Percentiles rank a stretch among this genome's conserved stretches.
Conservation (phyloP, 192 early-diverging fungal species). For the Chytriomyces sp. region DNA sequence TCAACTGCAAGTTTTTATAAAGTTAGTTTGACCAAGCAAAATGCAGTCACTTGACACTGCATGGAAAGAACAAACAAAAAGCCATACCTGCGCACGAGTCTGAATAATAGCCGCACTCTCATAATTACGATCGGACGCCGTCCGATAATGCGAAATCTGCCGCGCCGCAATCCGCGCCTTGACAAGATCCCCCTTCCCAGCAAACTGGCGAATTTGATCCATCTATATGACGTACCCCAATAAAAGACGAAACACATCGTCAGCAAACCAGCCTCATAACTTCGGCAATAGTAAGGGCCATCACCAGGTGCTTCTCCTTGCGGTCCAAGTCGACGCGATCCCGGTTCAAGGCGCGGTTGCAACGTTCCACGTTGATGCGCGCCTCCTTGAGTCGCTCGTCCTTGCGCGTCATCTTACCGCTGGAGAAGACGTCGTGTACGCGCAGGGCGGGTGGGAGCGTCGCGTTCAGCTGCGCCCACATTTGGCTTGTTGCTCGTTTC, state of each 20-base stretch:
- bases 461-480: conserved; percentile 13
- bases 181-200: conserved; percentile 42
- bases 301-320: conserved; percentile 45
- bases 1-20: conserved; percentile 19
- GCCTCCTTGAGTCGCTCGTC: conserved; percentile 44
- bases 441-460: not conserved
- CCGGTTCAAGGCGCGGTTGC: conserved; percentile 36
- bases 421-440: conserved; percentile 9
- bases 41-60: not conserved
- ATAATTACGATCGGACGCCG: conserved; percentile 44
- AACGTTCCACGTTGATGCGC: conserved; percentile 37
- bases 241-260: too few relatives aligned
- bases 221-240: too few relatives aligned
- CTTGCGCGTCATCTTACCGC: conserved; percentile 26
- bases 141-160: conserved; percentile 44
- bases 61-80: not conserved
- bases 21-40: not conserved
- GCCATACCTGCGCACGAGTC: conserved; percentile 42
- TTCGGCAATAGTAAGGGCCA: not conserved
- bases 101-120: conserved; percentile 44
- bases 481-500: not conserved
- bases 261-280: too few relatives aligned
- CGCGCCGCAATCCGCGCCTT: conserved; percentile 49
- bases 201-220: conserved; percentile 33
- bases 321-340: conserved; percentile 49